Evolutionary conservation across 116 monocot genomes (phyloP), one percentile per base, ranked within the genome.

Genomic region (Posidonia oceanica): DNA sequence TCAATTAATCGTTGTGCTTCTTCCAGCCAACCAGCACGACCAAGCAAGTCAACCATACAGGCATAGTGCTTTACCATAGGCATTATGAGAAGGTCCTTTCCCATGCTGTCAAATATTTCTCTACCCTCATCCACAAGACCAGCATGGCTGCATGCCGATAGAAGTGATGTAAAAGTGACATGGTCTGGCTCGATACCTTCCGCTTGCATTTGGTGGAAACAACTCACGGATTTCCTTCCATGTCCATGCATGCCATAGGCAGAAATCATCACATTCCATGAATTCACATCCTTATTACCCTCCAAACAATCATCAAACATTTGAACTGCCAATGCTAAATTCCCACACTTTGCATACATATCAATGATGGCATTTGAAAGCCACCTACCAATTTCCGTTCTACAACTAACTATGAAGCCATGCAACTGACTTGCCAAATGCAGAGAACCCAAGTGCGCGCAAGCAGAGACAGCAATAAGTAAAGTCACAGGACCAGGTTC

Each of bases 91-190:
- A 74, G 58, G 13, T 77, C 59, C 21, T 65, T 20, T 44, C 38
- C 23, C 82, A 82, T 82, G 7, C 54, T 56, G 21, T 55, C 13
- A 69, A 86, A 83, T 23, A 80, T 64, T 20, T 66, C 21, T 44
- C n/a, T 69, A 3, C 80, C 82, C 39, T 86, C 75, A 23, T 82
- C 67, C 2, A 82, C 66, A 23, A 82, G 58, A 60, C 86, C 82
- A 4, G 82, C 67, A 72, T 80, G 76, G 51, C 86, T 82, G 59
- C 82, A 86, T 11, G 75, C 77, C 7, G 77, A 79, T 20, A 86
- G 69, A 59, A 86, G 55, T 59, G 57, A 54, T 0, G 69, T 75
- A 59, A 80, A 61, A 10, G 82, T 86, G 16, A 77, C 53, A 44
- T 75, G 29, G 39, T 80, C 75, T 36, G 82, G 82, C 18, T 40